Conservation (phyloP, 1,139 yeast species). For the Zygosaccharomyces sapae region DNA sequence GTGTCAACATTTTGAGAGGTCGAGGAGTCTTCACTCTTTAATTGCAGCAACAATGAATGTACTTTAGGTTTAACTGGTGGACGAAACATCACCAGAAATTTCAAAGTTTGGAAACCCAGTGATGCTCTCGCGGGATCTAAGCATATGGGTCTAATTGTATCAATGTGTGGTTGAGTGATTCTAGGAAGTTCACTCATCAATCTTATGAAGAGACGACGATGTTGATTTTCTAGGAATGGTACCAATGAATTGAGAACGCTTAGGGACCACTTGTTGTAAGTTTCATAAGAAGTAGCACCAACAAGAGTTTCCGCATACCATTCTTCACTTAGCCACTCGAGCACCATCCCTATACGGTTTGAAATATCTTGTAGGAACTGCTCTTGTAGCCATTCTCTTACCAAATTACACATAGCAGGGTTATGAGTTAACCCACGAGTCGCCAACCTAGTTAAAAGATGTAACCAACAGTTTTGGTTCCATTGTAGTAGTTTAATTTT, state of each 20-base stretch:
- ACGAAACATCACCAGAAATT: constrained; percentile 80
- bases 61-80: constrained; percentile 77
- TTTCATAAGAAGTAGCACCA: constrained; percentile 23
- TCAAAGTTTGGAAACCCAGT: constrained; percentile 76
- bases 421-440: constrained; percentile 62
- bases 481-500: constrained; percentile 30
- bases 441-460: constrained; percentile 69
- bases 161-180: constrained; percentile 56
- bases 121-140: constrained; percentile 78
- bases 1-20: constrained; percentile 52
- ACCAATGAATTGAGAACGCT: constrained; percentile 73
- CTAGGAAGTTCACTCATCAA: constrained; percentile 82
- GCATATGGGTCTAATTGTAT: constrained; percentile 67
- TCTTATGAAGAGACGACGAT: constrained; percentile 75
- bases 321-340: constrained; percentile 94
- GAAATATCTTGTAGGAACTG: constrained; percentile 74
- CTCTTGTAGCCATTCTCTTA: constrained; percentile 66
- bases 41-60: constrained; percentile 54
- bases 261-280: constrained; percentile 64
- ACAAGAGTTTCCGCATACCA: constrained; percentile 64
- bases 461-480: constrained; percentile 59
- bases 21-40: constrained; percentile 52
- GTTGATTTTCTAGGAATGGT: constrained; percentile 77
- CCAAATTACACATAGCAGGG: constrained; percentile 48
- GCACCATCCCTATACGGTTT: constrained; percentile 66